Conservation (phyloP, 2,329 filamentous ascomycete species). For the Plenodomus tracheiphilus region DNA sequence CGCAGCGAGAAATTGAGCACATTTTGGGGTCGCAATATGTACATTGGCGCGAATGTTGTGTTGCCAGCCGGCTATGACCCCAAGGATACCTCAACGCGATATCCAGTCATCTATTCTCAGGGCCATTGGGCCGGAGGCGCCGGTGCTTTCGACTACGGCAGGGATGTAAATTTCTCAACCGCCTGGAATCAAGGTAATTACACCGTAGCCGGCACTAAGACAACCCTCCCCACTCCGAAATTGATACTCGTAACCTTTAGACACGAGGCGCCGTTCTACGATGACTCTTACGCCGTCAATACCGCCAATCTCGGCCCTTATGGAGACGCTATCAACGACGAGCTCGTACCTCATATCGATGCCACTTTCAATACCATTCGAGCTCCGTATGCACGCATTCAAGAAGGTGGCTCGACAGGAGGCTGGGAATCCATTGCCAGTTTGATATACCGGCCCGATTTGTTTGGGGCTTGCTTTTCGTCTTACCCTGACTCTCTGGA, state of each 20-base stretch:
- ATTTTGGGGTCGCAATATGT: slow-evolving; percentile 43
- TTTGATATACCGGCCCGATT: slow-evolving; percentile 44
- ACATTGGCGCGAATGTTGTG: slow-evolving; percentile 44
- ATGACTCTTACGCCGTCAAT: slow-evolving; percentile 47
- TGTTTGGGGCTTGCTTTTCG: slow-evolving; percentile 45
- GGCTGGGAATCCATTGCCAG: slow-evolving; percentile 44
- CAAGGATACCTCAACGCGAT: slow-evolving; percentile 33
- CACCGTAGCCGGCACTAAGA: slow-evolving; percentile 26
- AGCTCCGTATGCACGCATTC: slow-evolving; percentile 42
- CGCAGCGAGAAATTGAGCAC: slow-evolving; percentile 42
- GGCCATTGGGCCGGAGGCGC: slow-evolving; percentile 35
- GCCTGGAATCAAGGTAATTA: slow-evolving; percentile 41
- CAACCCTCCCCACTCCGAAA: slow-evolving; percentile 36
- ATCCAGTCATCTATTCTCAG: slow-evolving; percentile 44
- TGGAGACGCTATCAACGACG: slow-evolving; percentile 47
- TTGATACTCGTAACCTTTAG: slow-evolving; percentile 44
- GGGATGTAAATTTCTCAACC: slow-evolving; percentile 17
- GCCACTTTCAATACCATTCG: slow-evolving; percentile 41
- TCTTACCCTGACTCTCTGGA: slow-evolving; percentile 45
- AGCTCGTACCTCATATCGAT: slow-evolving; percentile 43
- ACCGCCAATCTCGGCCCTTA: slow-evolving; percentile 46
- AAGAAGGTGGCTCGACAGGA: slow-evolving; percentile 44
- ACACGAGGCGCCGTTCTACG: slow-evolving; percentile 45
- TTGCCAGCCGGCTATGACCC: slow-evolving; percentile 41
- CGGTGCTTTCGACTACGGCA: slow-evolving; percentile 28